A percentile compares a stretch with the other conserved stretches of the same genome.
Evolutionary conservation across 208 protist genomes (phyloP).

Genomic region (Crithidia expoeki): DNA sequence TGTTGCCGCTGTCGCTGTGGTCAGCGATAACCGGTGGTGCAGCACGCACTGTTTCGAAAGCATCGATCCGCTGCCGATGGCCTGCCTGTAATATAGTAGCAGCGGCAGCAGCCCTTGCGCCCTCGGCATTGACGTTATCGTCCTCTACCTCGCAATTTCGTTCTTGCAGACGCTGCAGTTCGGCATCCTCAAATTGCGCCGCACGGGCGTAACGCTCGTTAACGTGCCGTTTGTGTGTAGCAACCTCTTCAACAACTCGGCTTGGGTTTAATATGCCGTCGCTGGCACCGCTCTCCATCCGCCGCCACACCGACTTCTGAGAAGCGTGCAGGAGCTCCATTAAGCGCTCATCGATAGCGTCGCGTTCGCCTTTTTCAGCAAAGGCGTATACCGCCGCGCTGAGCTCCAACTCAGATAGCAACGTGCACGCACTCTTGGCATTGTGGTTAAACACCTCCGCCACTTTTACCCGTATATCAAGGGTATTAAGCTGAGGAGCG

Average conservation of each 20-base stretch:
- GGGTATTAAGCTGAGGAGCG: slow-evolving; percentile 54
- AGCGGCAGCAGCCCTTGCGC: background rate
- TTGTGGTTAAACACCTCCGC: slow-evolving; percentile 87
- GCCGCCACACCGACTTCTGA: slow-evolving; percentile 76
- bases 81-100: background rate
- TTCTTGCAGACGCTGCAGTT: slow-evolving; percentile 20
- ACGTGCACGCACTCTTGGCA: slow-evolving; percentile 68
- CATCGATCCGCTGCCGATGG: slow-evolving; percentile 14
- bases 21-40: background rate
- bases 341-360: slow-evolving; percentile 87
- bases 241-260: slow-evolving; percentile 55
- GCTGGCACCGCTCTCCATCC: slow-evolving; percentile 56
- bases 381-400: slow-evolving; percentile 90
- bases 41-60: slow-evolving; percentile 23
- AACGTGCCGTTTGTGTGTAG: slow-evolving; percentile 67
- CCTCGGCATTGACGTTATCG: slow-evolving; percentile 5
- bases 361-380: slow-evolving; percentile 84
- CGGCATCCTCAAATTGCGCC: slow-evolving; percentile 36
- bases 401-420: slow-evolving; percentile 86
- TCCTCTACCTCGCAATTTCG: slow-evolving; percentile 21
- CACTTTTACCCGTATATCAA: slow-evolving; percentile 87
- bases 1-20: background rate
- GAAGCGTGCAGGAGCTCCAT: slow-evolving; percentile 67
- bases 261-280: slow-evolving; percentile 68
- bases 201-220: slow-evolving; percentile 72